Evolutionary conservation across 192 early-diverging fungal species (phyloP), one percentile per base, ranked within the genome.

Genomic region (Blastocladiella britannica): DNA sequence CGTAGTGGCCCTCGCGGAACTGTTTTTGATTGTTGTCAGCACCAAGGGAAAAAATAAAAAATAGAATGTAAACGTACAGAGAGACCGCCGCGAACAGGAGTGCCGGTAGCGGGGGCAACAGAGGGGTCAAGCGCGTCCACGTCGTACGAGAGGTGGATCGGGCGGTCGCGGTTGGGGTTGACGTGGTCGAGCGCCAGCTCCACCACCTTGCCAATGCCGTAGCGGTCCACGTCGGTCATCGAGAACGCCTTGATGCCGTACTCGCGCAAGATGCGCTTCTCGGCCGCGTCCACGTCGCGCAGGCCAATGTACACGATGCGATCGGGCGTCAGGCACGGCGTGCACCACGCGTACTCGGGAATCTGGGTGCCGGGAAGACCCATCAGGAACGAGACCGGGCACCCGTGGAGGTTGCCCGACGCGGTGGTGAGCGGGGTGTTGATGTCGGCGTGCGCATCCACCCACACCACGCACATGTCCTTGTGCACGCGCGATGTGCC

Each of bases 1-100:
- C 90, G 68, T 89, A 97, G 65, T 97, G 93, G 27, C 93, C 93
- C 68, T 97, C 93, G 56, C 93, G 75, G 75, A 93, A 97, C 9
- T n/a, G n/a, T n/a, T n/a, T n/a, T n/a, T n/a, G n/a, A n/a, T n/a
- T n/a, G n/a, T n/a, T n/a, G n/a, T n/a, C n/a, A n/a, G n/a, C n/a
- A n/a, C n/a, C n/a, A n/a, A n/a, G n/a, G n/a, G n/a, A n/a, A n/a
- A n/a, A n/a, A n/a, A n/a, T n/a, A n/a, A n/a, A n/a, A n/a, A n/a
- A n/a, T n/a, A n/a, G n/a, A n/a, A n/a, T n/a, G n/a, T n/a, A n/a
- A n/a, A n/a, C n/a, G n/a, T n/a, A n/a, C n/a, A n/a, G 37, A 20
- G 37, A 47, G 37, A 9, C 37, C 37, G 7, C 37, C 37, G 15
- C 37, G 37, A 2, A 47, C 37, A 2, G 37, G 37, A 9, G 37